Conservation (phyloP, 345 rosid species). For the Citrus medica region DNA sequence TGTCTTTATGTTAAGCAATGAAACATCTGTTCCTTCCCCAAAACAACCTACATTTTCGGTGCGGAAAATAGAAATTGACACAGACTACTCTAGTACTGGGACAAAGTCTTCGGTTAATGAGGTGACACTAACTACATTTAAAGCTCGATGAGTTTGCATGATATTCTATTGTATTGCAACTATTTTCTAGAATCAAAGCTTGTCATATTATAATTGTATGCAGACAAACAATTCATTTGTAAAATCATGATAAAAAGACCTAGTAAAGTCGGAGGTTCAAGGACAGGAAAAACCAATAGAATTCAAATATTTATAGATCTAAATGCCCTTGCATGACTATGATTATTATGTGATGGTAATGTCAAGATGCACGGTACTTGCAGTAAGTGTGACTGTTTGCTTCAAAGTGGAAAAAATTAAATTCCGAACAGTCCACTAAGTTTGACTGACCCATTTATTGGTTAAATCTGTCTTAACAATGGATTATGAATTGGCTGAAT, state of each 20-base stretch:
- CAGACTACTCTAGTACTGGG: not conserved
- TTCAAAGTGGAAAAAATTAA: no score
- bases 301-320: no score
- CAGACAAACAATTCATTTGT: not conserved
- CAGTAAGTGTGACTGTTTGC: no score
- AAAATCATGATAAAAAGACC: not conserved
- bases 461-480: no score
- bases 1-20: conserved; percentile 16
- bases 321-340: no score
- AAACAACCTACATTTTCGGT: not conserved
- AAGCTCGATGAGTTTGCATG: not conserved
- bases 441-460: no score
- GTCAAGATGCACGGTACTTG: no score
- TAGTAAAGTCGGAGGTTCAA: not conserved
- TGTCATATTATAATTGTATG: not conserved
- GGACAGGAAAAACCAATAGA: no score
- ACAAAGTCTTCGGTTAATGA: not conserved
- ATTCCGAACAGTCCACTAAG: no score
- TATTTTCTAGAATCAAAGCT: not conserved
- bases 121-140: not conserved
- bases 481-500: no score
- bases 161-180: not conserved
- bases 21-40: conserved; percentile 7
- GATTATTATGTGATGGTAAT: no score
- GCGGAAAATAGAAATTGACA: not conserved